Base-by-base conservation (phyloP, 2,329 filamentous ascomycete species). In the Monilinia vaccinii-corymbosi region DNA sequence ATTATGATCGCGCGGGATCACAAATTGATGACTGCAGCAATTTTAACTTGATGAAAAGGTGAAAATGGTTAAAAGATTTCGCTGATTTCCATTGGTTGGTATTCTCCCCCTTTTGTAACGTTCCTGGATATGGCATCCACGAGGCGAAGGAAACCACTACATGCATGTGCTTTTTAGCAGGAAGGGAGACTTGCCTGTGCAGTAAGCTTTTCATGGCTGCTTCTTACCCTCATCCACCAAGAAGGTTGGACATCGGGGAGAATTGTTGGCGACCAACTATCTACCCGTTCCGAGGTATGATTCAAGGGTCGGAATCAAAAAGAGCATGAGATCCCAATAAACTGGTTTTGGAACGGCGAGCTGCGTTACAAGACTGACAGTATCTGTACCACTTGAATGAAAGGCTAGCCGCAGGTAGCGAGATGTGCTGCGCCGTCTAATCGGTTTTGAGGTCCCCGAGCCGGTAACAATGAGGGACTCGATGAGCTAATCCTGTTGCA, bases 391-490 rank as follows among this genome's bases (percentile, higher is more conserved):
- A 55, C 57, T 28, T 31, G 23, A 46, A 32, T 21, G 34, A 47
- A 55, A 51, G 57, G 57, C 57, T 60, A 46, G 49, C 57, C 49
- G 47, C 57, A 60, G 28, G 36, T 42, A 38, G 31, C 21, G 40
- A 60, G 34, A 60, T 60, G 57, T 60, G 57, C 57, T 60, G 57
- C 57, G 57, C 57, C 57, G 57, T 60, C 57, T 60, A 60, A 49
- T 60, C 57, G 57, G 57, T 28, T 55, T 60, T 55, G 18, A 60
- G 57, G 57, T 60, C 57, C 57, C 57, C 57, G 57, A 60, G 42
- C 57, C 40, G 57, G 57, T 60, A 60, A 60, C 57, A 47, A 55
- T 40, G 31, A 18, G 40, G 40, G 57, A 60, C 49, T 60, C 49
- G 57, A 60, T 36, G 31, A n/a, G 49, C 45, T 8, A 53, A 53